Evolutionary conservation across 2,329 filamentous ascomycete species (phyloP).

Genomic region (Colletotrichum plurivorum): DNA sequence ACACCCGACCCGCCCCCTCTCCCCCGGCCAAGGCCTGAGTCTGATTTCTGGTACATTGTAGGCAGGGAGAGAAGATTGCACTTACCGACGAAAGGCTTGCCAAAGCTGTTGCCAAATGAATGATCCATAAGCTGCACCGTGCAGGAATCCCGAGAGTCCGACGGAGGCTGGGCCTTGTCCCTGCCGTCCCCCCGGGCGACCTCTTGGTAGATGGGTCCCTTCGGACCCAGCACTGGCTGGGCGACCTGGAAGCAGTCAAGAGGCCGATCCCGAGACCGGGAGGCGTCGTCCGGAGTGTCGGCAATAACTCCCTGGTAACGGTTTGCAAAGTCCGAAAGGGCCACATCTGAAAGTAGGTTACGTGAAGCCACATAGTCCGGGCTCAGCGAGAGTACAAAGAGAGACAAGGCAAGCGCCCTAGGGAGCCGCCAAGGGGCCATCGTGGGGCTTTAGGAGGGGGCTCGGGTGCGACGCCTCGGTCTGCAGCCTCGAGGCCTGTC

Average conservation of each 20-base stretch:
- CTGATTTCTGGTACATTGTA: neutral
- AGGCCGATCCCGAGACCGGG: neutral
- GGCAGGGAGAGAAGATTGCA: conserved; percentile 29
- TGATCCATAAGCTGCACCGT: conserved; percentile 76
- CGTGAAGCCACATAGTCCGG: conserved; percentile 29
- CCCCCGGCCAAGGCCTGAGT: neutral
- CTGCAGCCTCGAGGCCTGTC: conserved; percentile 32
- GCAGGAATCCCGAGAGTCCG: conserved; percentile 54
- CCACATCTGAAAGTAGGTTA: conserved; percentile 13
- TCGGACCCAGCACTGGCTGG: conserved; percentile 72
- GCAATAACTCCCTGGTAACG: conserved; percentile 30
- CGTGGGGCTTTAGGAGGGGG: conserved; percentile 2
- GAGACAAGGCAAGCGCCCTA: conserved; percentile 29
- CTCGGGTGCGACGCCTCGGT: conserved; percentile 11
- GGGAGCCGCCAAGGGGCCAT: conserved; percentile 20
- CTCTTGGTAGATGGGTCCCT: conserved; percentile 47
- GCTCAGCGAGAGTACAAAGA: conserved; percentile 33
- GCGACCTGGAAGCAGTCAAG: conserved; percentile 79
- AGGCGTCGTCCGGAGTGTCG: conserved; percentile 28
- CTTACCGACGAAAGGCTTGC: conserved; percentile 79
- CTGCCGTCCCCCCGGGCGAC: conserved; percentile 42
- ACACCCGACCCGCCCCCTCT: neutral
- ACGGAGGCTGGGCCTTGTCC: conserved; percentile 34
- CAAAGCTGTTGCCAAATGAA: conserved; percentile 80
- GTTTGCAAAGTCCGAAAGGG: conserved; percentile 20